Evolutionary conservation across 495 filamentous ascomycete genomes (phyloP).

Genomic region (Entonaema liquescens): DNA sequence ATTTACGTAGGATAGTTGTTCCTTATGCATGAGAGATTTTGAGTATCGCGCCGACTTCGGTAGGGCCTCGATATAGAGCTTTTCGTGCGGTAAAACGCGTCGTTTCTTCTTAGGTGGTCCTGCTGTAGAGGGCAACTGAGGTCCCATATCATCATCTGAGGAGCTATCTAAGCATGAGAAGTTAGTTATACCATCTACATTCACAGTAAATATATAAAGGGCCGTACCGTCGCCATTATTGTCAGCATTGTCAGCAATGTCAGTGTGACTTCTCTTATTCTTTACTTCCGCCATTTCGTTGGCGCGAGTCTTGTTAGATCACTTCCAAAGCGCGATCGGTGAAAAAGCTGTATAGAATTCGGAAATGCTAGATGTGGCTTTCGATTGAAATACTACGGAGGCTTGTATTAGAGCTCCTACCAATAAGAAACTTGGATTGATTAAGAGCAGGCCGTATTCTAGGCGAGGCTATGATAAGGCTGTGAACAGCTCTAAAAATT

Average conservation of each 20-base stretch:
- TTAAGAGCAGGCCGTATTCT: not conserved
- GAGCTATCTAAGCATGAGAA: constrained; percentile 65
- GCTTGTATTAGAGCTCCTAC: not conserved
- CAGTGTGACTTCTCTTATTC: constrained; percentile 39
- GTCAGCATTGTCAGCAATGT: constrained; percentile 24
- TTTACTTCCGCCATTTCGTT: constrained; percentile 22
- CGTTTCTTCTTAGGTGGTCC: constrained; percentile 85
- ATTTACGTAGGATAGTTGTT: constrained; percentile 85
- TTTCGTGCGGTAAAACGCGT: constrained; percentile 90
- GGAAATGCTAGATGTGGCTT: not conserved
- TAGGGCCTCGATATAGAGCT: constrained; percentile 90
- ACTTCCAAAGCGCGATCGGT: not conserved
- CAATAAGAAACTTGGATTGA: not conserved
- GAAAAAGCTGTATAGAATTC: not conserved
- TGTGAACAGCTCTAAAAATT: not conserved
- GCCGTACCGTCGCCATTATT: constrained; percentile 28
- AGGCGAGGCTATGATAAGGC: not conserved
- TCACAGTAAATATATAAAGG: not conserved
- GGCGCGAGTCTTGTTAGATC: not conserved
- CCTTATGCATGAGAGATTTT: constrained; percentile 98
- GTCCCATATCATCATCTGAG: constrained; percentile 90
- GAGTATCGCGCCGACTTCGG: constrained; percentile 86
- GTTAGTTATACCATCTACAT: not conserved
- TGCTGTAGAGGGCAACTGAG: constrained; percentile 75
- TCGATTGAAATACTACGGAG: not conserved